phyloP scores from a whole-genome alignment of 139 green algal species.

The Marvania coccoides region DNA sequence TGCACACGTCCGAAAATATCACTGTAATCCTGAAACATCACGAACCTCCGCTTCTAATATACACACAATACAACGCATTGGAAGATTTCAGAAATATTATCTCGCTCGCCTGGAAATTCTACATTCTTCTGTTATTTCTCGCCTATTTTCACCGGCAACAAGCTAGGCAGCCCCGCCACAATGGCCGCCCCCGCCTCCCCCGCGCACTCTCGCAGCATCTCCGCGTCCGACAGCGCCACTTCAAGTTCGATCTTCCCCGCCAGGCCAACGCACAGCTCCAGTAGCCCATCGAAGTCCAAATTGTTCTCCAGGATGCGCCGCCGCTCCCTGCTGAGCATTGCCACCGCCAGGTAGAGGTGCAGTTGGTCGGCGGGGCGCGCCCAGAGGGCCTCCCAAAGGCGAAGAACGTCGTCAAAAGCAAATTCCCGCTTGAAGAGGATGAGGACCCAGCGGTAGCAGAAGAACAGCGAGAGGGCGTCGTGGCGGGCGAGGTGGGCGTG shows the following conservation, averaged over 20 bases:
- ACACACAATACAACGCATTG: no score
- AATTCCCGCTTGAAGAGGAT: slow-evolving; percentile 92
- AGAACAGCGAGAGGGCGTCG: slow-evolving; percentile 81
- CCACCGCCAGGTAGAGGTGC: slow-evolving; percentile 76
- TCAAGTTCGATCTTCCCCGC: slow-evolving; percentile 51
- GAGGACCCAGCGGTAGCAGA: slow-evolving; percentile 87
- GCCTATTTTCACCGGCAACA: no score
- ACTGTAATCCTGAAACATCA: no score
- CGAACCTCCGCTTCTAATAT: no score
- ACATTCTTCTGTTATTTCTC: no score
- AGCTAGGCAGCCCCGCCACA: background rate
- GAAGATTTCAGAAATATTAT: no score
- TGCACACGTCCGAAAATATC: no score
- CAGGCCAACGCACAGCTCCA: slow-evolving; percentile 63
- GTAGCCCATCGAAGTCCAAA: slow-evolving; percentile 70
- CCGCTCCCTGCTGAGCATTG: slow-evolving; percentile 69
- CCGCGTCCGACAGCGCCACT: slow-evolving; percentile 51
- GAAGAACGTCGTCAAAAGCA: slow-evolving; percentile 62
- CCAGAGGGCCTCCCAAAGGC: slow-evolving; percentile 88
- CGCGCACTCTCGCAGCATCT: slow-evolving; percentile 33
- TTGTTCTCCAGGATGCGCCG: slow-evolving; percentile 42
- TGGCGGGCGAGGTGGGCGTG: slow-evolving; percentile 51
- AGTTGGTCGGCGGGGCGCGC: slow-evolving; percentile 53
- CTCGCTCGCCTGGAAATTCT: no score
- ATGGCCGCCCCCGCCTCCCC: background rate